phyloP scores from a whole-genome alignment of 257 asterid species.

The Petunia secreta region DNA sequence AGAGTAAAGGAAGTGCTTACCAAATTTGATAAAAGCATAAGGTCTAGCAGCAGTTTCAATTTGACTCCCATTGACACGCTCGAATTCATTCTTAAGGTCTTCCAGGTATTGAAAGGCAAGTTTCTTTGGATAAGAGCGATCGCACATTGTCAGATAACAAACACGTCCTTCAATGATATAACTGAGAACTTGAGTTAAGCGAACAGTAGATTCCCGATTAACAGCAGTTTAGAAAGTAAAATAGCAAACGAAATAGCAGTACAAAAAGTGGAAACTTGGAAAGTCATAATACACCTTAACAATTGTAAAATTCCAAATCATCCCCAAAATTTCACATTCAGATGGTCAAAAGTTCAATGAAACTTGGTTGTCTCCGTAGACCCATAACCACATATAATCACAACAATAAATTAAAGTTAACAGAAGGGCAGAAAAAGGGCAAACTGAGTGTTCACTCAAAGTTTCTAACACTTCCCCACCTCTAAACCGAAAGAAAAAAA shows the following conservation, averaged over 20 bases:
- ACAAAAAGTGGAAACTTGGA: slow-evolving; percentile 5
- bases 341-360: neutral
- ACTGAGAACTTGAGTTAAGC: slow-evolving; percentile 67
- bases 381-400: neutral
- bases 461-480: neutral
- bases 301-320: neutral
- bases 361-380: neutral
- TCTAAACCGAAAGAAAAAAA: neutral
- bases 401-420: neutral
- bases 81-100: slow-evolving; percentile 94
- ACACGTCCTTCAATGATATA: slow-evolving; percentile 88
- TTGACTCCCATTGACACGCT: slow-evolving; percentile 79
- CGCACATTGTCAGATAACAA: slow-evolving; percentile 96
- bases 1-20: slow-evolving; percentile 44
- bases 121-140: slow-evolving; percentile 93
- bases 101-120: slow-evolving; percentile 92
- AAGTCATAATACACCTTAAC: neutral
- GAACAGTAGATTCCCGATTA: slow-evolving; percentile 17
- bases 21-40: slow-evolving; percentile 93
- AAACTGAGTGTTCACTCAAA: neutral
- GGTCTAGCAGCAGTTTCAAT: slow-evolving; percentile 99
- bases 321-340: neutral
- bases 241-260: neutral
- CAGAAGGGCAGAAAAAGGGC: neutral
- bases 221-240: neutral